Evolutionary conservation across 164 flowering plant genomes (phyloP).

Genomic region (Kingdonia uniflora): DNA sequence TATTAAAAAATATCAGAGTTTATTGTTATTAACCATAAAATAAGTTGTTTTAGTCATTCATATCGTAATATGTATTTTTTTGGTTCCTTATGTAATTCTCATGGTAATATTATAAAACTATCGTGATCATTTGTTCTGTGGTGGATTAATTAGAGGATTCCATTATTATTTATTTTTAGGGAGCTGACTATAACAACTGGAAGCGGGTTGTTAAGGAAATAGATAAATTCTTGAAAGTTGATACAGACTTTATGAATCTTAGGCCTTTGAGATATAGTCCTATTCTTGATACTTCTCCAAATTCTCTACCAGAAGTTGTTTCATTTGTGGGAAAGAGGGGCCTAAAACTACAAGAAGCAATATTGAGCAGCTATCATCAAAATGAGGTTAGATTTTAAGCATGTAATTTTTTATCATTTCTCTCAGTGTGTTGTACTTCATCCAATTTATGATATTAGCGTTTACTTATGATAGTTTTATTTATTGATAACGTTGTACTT

Average conservation of each 20-base stretch:
- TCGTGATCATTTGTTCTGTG: background rate
- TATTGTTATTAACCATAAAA: too few relatives aligned
- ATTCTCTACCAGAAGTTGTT: constrained; percentile 33
- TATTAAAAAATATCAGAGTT: too few relatives aligned
- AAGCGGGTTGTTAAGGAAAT: constrained; percentile 81
- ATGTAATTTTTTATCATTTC: too few relatives aligned
- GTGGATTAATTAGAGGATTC: too few relatives aligned
- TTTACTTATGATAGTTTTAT: too few relatives aligned
- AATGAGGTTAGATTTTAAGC: constrained; percentile 54
- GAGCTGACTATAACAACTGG: constrained; percentile 85
- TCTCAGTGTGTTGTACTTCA: too few relatives aligned
- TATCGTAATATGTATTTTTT: too few relatives aligned
- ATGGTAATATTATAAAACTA: too few relatives aligned
- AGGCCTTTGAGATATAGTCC: constrained; percentile 82
- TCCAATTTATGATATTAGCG: too few relatives aligned
- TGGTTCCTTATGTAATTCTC: too few relatives aligned
- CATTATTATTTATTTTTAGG: constrained; percentile 56
- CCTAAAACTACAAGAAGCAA: constrained; percentile 58
- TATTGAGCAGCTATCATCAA: constrained; percentile 71
- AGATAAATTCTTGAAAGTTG: constrained; percentile 71
- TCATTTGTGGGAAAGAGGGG: constrained; percentile 29
- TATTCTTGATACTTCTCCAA: constrained; percentile 61
- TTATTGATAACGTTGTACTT: too few relatives aligned
- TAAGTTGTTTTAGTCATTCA: too few relatives aligned
- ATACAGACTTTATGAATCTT: constrained; percentile 70